Base-by-base conservation (phyloP, 805 yeast genomes). In the Scheffersomyces lignosus region DNA sequence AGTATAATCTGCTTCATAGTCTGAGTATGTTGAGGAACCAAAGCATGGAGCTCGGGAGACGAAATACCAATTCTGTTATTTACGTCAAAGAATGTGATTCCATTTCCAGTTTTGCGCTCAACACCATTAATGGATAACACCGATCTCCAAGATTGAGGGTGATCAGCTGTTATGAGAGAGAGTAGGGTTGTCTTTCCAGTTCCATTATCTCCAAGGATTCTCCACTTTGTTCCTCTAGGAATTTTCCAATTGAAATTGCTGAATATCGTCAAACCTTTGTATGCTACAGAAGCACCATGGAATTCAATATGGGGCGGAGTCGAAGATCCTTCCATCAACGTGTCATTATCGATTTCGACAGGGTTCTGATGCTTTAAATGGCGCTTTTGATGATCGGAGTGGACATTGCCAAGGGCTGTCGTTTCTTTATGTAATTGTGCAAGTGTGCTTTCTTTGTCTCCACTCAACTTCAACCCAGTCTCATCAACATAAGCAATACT, bases 71-170 rank as follows among this genome's bases (percentile, higher is more conserved):
- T 86, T n/a, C 60, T 52, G 30, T 75, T 73, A 61, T 91, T 91
- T 42, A 87, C 80, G 33, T 82, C 85, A 52, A 87, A 88, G 54
- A 84, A 90, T 41, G 79, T 81, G 12, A 82, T 77, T 4, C 75
- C 75, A 27, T 64, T 69, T 2, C 98, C 99, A 0, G 90, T 81
- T 41, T 73, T 74, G 27, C 97, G 73, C 6, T 80, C 75, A 22
- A 72, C 71, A 0, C 89, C 88, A 47, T 83, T 73, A 31, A 88
- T 66, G 5, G 66, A 60, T 15, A 93, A 72, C 15, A 74, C 77
- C 4, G 78, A 73, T 47, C 79, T 82, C 98, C 98, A 91, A 2
- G 96, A 82, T 61, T 91, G 96, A 1, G 99, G 99, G 56, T 91
- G 99, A 51, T 91, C 99, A 3, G 96, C 89, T 0, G 96, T 89